Percentiles rank a stretch among this genome's conserved stretches.
phyloP scores from a whole-genome alignment of 352 stramenopile genomes.

The Elongisporangium anandrum region DNA sequence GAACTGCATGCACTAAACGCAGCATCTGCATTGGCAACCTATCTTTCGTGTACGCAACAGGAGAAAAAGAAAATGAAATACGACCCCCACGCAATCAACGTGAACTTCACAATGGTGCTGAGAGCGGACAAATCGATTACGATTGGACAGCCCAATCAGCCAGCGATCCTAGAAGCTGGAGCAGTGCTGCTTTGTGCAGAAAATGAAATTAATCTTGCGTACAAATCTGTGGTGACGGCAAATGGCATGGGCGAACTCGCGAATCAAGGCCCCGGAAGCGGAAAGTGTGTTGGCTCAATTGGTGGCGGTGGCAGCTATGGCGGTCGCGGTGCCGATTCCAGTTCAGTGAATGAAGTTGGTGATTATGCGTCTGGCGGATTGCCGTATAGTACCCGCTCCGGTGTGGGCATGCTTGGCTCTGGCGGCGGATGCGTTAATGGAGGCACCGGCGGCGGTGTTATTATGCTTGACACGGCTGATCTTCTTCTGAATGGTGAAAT shows the following conservation, averaged over 20 bases:
- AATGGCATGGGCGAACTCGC: slow-evolving; percentile 59
- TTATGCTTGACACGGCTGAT: slow-evolving; percentile 52
- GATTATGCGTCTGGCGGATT: slow-evolving; percentile 63
- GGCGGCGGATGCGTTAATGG: slow-evolving; percentile 65
- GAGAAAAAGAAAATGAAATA: slow-evolving; percentile 13
- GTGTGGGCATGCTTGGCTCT: slow-evolving; percentile 64
- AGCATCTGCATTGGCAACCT: slow-evolving; percentile 37
- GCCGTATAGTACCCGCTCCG: slow-evolving; percentile 60
- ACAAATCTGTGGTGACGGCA: slow-evolving; percentile 37
- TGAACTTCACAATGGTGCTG: slow-evolving; percentile 67
- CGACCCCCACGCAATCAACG: slow-evolving; percentile 7
- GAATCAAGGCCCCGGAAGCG: slow-evolving; percentile 60
- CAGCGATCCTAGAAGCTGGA: slow-evolving; percentile 32
- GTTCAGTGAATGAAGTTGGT: slow-evolving; percentile 36
- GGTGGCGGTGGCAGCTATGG: slow-evolving; percentile 70
- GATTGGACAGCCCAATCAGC: slow-evolving; percentile 31
- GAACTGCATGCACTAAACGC: slow-evolving; percentile 35
- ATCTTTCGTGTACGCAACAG: slow-evolving; percentile 47
- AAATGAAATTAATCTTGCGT: slow-evolving; percentile 37
- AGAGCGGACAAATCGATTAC: slow-evolving; percentile 46
- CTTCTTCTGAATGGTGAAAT: slow-evolving; percentile 72
- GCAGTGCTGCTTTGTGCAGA: slow-evolving; percentile 59
- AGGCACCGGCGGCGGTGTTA: slow-evolving; percentile 61
- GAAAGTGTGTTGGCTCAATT: slow-evolving; percentile 48
- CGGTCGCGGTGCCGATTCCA: slow-evolving; percentile 66